Evolutionary conservation across 495 filamentous ascomycete genomes (phyloP), one percentile per base, ranked within the genome.

Genomic region (Daldinia childiae): DNA sequence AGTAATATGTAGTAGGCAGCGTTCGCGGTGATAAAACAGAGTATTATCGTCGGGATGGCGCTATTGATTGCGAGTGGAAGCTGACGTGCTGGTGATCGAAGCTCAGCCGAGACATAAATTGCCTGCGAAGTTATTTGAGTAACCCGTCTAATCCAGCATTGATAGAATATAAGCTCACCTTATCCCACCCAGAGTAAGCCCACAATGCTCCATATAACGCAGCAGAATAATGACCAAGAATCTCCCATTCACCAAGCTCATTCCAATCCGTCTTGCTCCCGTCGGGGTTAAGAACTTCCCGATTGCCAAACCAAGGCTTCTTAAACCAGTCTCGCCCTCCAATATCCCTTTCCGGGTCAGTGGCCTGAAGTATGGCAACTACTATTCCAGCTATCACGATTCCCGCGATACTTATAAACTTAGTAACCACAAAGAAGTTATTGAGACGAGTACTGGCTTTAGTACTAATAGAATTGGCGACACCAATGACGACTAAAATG

Each of bases 151-250:
- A 32, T n/a, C 6, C 6, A 54, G 6, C 1, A 55, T 24, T 4
- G 2, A 5, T 58, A 62, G 36, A 19, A 19, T 12, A 24, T n/a
- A 48, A 48, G 62, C 80, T 73, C 61, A 86, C 86, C 75, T 88
- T 87, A 65, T 89, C 87, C 87, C 87, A 89, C 4, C 87, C 87
- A 1, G 82, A 85, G 59, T 87, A 89, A 4, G 84, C 86, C 86
- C 86, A 89, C 32, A 88, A 62, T 0, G 84, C 87, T 0, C 81
- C 86, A 67, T 88, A 88, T 2, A 88, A 63, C 0, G 85, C 86
- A 0, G 86, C 79, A 4, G 84, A 85, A 32, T 83, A 83, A 65
- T 87, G 82, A 0, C 87, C 87, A 52, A 88, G 77, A 19, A 82
- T 67, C 62, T 86, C 82, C 87, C 87, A 89, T 12, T 66, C 61